phyloP scores from a whole-genome alignment of 139 green algal species.

The Nannochloris sp. region DNA sequence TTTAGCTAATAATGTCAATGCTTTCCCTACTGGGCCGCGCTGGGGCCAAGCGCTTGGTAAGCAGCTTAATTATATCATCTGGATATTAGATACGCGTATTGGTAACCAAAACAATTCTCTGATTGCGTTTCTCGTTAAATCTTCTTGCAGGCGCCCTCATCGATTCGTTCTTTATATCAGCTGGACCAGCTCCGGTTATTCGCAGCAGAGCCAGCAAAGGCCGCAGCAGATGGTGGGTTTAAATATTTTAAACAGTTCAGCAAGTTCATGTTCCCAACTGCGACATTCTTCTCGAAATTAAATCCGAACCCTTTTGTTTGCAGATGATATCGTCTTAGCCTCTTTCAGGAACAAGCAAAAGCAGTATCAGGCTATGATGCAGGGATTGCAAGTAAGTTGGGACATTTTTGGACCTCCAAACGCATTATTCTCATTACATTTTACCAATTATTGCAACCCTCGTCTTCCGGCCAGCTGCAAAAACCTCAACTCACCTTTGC shows the following conservation, averaged over 20 bases:
- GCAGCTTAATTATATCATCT: neutral
- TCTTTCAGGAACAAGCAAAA: constrained; percentile 38
- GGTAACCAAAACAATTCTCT: neutral
- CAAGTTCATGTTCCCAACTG: neutral
- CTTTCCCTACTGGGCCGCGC: constrained; percentile 14
- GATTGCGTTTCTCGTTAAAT: too few relatives aligned
- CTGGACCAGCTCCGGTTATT: constrained; percentile 13
- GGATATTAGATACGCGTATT: neutral
- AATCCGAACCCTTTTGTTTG: neutral
- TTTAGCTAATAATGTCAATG: too few relatives aligned
- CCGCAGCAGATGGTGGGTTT: neutral
- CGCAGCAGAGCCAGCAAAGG: neutral
- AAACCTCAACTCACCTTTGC: neutral
- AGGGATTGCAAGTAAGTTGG: constrained; percentile 34
- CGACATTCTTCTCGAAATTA: neutral
- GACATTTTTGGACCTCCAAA: neutral
- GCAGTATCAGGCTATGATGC: constrained; percentile 31
- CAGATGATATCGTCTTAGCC: constrained; percentile 36
- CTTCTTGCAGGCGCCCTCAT: constrained; percentile 15
- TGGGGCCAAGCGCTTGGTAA: constrained; percentile 27
- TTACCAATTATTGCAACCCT: too few relatives aligned
- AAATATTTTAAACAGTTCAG: neutral
- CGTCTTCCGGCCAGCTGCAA: too few relatives aligned
- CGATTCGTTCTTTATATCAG: constrained; percentile 11
- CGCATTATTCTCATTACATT: neutral